These are phyloP conservation scores for Styphnolobium japonicum DNA, from an alignment of 306 rosid genomes.

Conservation along the genomic window DNA sequence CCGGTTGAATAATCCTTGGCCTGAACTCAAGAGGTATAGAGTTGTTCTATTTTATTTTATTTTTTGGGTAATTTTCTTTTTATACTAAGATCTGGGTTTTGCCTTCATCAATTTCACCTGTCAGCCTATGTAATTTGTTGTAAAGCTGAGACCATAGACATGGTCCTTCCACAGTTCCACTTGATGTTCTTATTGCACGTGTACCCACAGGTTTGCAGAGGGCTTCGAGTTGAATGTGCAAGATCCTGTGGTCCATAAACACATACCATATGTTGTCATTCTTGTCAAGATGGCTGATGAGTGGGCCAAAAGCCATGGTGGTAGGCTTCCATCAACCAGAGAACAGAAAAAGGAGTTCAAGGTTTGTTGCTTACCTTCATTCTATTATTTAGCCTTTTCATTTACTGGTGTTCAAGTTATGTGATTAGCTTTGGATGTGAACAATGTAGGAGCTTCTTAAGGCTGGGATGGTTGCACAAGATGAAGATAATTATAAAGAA, in stretches of 20 bases:
- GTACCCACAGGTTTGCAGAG: conserved; percentile 64
- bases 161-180: conserved; percentile 6
- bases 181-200: conserved; percentile 34
- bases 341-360: conserved; percentile 90
- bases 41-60: conserved; percentile 16
- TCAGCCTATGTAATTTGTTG: background rate
- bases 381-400: conserved; percentile 3
- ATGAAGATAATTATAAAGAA: conserved; percentile 95
- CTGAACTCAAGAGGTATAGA: conserved; percentile 77
- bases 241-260: conserved; percentile 82
- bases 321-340: conserved; percentile 80
- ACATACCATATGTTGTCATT: conserved; percentile 83
- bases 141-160: background rate
- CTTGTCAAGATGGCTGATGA: conserved; percentile 89
- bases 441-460: conserved; percentile 74
- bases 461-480: conserved; percentile 65
- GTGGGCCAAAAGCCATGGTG: conserved; percentile 81
- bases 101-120: conserved; percentile 14
- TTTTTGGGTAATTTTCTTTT: background rate
- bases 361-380: conserved; percentile 48
- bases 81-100: background rate
- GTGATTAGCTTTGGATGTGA: conserved; percentile 27
- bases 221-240: conserved; percentile 66
- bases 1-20: conserved; percentile 97
- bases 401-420: conserved; percentile 15